phyloP scores from a whole-genome alignment of 2,329 filamentous ascomycete genomes.

The Verticillium nubilum region DNA sequence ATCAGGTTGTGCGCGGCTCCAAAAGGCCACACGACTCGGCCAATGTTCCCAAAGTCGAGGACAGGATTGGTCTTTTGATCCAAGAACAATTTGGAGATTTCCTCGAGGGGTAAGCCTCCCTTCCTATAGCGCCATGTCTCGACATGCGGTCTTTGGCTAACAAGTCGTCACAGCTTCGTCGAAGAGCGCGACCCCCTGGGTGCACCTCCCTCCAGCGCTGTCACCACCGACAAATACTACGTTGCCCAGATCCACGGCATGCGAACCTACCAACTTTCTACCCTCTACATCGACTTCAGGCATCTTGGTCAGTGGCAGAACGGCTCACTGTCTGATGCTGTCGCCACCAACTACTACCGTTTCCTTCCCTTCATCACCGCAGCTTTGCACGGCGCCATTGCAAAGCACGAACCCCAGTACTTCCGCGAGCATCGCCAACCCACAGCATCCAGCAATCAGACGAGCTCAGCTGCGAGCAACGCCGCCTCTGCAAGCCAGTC shows the following conservation, averaged over 20 bases:
- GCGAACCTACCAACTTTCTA: conserved; percentile 69
- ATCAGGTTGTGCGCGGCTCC: conserved; percentile 51
- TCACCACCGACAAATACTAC: conserved; percentile 77
- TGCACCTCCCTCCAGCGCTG: conserved; percentile 62
- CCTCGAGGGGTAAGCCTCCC: conserved; percentile 59
- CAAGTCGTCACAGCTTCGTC: conserved; percentile 44
- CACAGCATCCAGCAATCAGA: conserved; percentile 65
- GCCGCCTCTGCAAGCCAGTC: conserved; percentile 57
- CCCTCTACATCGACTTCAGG: conserved; percentile 80
- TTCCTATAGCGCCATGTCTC: conserved; percentile 1
- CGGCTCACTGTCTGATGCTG: conserved; percentile 76
- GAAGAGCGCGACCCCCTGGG: conserved; percentile 61
- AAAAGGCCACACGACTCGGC: conserved; percentile 37
- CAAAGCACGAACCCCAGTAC: conserved; percentile 90
- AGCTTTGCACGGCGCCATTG: conserved; percentile 86
- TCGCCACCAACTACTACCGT: conserved; percentile 89
- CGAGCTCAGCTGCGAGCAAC: conserved; percentile 62
- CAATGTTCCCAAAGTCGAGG: conserved; percentile 66
- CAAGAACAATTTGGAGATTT: conserved; percentile 76
- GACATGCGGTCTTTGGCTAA: neutral
- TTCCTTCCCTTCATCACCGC: conserved; percentile 88
- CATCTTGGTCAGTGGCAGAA: conserved; percentile 76
- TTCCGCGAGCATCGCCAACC: conserved; percentile 89
- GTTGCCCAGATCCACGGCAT: conserved; percentile 78
- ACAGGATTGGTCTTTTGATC: conserved; percentile 68